Evolutionary conservation across 371 early-diverging fungal genomes (phyloP).

Genomic region (Mortierella sp.): DNA sequence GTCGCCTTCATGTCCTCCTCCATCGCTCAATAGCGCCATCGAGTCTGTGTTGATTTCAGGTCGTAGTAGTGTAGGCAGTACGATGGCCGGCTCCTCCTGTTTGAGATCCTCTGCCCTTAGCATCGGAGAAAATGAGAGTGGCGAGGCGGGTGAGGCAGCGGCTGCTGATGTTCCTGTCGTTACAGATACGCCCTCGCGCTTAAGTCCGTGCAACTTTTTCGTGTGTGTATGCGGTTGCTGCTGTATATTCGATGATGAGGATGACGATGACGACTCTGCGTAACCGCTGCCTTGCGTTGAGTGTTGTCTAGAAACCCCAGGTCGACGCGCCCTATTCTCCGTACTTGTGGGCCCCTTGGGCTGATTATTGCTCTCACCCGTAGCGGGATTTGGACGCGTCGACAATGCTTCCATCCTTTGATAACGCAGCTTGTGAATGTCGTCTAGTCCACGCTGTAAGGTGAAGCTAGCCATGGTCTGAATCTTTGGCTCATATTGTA

Average conservation of each 20-base stretch:
- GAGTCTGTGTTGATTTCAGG: slow-evolving; percentile 25
- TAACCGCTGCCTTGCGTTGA: slow-evolving; percentile 2
- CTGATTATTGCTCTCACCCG: slow-evolving; percentile 4
- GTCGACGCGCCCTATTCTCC: slow-evolving; percentile 1
- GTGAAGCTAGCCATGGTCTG: slow-evolving; percentile 70
- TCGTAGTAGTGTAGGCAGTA: slow-evolving; percentile 2
- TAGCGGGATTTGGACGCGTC: background rate
- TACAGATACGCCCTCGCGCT: background rate
- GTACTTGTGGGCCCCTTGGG: background rate
- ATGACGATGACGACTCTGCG: slow-evolving; percentile 5
- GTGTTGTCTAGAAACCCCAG: slow-evolving; percentile 1
- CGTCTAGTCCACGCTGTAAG: slow-evolving; percentile 67
- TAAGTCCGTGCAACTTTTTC: background rate
- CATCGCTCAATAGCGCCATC: slow-evolving; percentile 17
- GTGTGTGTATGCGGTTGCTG: background rate
- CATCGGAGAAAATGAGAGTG: background rate
- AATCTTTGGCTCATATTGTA: slow-evolving; percentile 75
- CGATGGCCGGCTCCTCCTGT: background rate
- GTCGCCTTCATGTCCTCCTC: slow-evolving; percentile 37
- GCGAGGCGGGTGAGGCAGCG: background rate
- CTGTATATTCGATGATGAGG: too few relatives aligned
- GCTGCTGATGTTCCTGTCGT: too few relatives aligned
- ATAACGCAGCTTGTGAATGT: slow-evolving; percentile 64
- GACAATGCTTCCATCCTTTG: slow-evolving; percentile 47
- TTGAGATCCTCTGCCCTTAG: background rate